phyloP scores from a whole-genome alignment of 169 alveolate species.

The Plasmodium ovale region DNA sequence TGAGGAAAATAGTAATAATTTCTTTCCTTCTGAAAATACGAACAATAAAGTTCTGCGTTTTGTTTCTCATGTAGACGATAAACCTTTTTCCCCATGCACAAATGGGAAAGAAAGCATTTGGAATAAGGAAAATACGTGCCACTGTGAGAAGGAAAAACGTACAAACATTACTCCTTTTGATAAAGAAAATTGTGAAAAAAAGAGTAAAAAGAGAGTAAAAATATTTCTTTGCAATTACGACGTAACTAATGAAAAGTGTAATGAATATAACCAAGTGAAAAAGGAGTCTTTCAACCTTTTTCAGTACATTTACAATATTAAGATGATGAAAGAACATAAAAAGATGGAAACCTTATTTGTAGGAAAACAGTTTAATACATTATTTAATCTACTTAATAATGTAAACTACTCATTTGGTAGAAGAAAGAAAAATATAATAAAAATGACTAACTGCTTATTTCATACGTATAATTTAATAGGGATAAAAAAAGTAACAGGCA shows the following conservation, averaged over 20 bases:
- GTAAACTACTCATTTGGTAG: constrained; percentile 50
- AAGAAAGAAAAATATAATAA: constrained; percentile 58
- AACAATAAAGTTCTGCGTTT: too few species aligned
- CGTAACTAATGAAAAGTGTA: constrained; percentile 5
- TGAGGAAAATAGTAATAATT: constrained; percentile 7
- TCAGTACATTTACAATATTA: constrained; percentile 48
- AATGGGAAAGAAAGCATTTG: too few species aligned
- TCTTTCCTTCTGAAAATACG: background rate
- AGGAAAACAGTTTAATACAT: background rate
- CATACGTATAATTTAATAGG: constrained; percentile 75
- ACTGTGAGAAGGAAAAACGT: background rate
- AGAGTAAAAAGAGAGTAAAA: constrained; percentile 49
- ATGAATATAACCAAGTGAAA: background rate
- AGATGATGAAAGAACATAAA: constrained; percentile 70
- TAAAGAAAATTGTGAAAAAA: background rate
- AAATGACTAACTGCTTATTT: constrained; percentile 57
- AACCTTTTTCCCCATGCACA: too few species aligned
- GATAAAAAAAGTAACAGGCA: constrained; percentile 37
- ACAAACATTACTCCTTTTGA: background rate
- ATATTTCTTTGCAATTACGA: constrained; percentile 18
- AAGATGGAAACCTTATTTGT: constrained; percentile 7
- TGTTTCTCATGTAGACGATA: too few species aligned
- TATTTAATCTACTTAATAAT: constrained; percentile 55
- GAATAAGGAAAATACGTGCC: background rate
- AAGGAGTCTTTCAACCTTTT: constrained; percentile 28